Evolutionary conservation across 192 early-diverging fungal species (phyloP).

Genomic region (Globomyces pollinis-pini): DNA sequence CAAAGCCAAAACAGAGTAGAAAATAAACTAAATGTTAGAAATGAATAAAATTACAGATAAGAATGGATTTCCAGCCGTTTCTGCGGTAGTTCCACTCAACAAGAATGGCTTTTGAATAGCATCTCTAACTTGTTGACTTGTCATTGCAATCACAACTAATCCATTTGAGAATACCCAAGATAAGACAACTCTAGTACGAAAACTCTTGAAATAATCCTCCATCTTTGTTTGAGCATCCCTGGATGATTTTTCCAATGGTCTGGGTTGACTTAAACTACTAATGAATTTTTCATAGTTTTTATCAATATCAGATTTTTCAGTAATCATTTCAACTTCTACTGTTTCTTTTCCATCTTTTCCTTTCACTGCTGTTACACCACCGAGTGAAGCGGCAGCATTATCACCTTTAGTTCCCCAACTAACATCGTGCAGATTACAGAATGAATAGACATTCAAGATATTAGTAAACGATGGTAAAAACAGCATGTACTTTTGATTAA

Average conservation of each 20-base stretch:
- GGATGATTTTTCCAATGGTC: constrained; percentile 42
- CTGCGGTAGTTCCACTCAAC: constrained; percentile 17
- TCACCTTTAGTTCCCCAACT: constrained; percentile 97
- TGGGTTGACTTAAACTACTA: constrained; percentile 44
- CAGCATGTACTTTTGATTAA: constrained; percentile 80
- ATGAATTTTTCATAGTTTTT: constrained; percentile 71
- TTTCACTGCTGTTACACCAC: constrained; percentile 61
- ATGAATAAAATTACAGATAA: constrained; percentile 1
- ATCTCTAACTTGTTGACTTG: constrained; percentile 28
- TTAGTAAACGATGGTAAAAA: constrained; percentile 83
- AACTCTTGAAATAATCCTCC: constrained; percentile 81
- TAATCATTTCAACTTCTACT: constrained; percentile 66
- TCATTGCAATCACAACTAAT: constrained; percentile 62
- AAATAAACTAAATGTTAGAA: constrained; percentile 64
- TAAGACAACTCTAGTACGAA: constrained; percentile 74
- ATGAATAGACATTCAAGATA: constrained; percentile 88
- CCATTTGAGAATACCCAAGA: constrained; percentile 83
- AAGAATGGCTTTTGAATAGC: constrained; percentile 16
- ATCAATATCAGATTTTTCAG: constrained; percentile 70
- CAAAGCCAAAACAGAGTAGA: constrained; percentile 76
- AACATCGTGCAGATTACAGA: constrained; percentile 92
- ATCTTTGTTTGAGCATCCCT: constrained; percentile 72
- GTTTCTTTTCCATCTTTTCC: constrained; percentile 57
- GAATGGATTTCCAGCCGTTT: constrained; percentile 13
- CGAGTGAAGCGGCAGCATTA: constrained; percentile 57